Evolutionary conservation across 345 rosid species (phyloP).

Genomic region (Salix koriyanagi): DNA sequence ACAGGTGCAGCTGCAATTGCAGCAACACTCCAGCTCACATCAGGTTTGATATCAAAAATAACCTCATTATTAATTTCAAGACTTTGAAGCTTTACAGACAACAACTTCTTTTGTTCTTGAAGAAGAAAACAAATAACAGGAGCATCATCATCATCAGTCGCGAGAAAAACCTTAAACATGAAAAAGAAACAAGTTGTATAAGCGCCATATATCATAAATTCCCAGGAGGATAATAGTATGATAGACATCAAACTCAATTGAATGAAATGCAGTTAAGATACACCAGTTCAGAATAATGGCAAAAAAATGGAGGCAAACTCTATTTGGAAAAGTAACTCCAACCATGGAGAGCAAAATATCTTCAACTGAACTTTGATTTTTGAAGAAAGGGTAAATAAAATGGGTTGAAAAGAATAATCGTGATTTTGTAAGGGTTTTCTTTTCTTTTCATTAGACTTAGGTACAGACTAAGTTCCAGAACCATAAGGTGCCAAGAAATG

Average conservation of each 20-base stretch:
- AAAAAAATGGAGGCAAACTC: background rate
- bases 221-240: constrained; percentile 7
- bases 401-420: too few species aligned
- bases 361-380: background rate
- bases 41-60: constrained; percentile 70
- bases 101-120: constrained; percentile 78
- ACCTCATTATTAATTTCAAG: constrained; percentile 72
- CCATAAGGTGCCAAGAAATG: constrained; percentile 7
- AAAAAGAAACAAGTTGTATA: background rate
- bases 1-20: constrained; percentile 90
- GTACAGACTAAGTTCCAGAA: background rate
- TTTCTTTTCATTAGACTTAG: background rate
- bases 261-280: constrained; percentile 2
- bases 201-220: constrained; percentile 12
- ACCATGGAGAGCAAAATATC: background rate
- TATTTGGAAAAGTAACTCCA: background rate
- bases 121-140: constrained; percentile 82
- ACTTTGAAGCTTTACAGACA: constrained; percentile 77
- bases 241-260: background rate
- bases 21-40: constrained; percentile 84
- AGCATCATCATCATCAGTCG: constrained; percentile 71
- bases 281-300: background rate
- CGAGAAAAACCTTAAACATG: constrained; percentile 71
- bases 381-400: background rate
- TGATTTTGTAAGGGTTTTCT: background rate